Evolutionary conservation across 2,329 filamentous ascomycete species (phyloP).

Genomic region (Apiospora phragmitis): DNA sequence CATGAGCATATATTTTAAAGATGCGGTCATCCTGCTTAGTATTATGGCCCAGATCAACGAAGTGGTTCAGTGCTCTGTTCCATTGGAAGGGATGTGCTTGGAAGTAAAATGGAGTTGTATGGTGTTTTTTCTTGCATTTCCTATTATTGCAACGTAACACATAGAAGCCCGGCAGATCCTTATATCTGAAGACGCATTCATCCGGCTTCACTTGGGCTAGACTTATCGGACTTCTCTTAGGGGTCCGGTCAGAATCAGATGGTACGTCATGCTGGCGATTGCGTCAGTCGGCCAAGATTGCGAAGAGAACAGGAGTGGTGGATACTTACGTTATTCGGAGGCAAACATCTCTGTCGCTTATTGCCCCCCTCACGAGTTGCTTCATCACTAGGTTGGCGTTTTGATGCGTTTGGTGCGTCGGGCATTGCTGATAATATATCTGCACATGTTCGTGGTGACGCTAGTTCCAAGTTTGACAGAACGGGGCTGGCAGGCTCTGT

Average conservation of each 20-base stretch:
- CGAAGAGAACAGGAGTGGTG: not conserved
- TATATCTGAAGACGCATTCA: slow-evolving; percentile 5
- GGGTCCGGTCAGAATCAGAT: too few species aligned
- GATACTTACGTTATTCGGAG: not conserved
- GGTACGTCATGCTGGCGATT: not conserved
- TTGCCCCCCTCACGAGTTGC: not conserved
- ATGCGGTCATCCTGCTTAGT: not conserved
- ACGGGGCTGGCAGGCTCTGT: not conserved
- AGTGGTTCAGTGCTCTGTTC: not conserved
- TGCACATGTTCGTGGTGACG: not conserved
- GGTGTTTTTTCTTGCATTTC: not conserved
- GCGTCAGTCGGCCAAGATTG: not conserved
- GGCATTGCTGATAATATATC: not conserved
- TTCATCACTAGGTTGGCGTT: not conserved
- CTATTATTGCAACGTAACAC: not conserved
- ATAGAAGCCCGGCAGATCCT: not conserved
- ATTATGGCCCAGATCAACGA: not conserved
- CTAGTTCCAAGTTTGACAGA: not conserved
- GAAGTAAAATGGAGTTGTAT: not conserved
- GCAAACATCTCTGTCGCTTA: not conserved
- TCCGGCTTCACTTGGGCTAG: not conserved
- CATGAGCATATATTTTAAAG: not conserved
- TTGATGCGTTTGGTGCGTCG: not conserved
- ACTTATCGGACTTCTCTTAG: not conserved
- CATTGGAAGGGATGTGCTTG: not conserved